Percentiles rank a stretch among this genome's conserved stretches.
phyloP scores from a whole-genome alignment of 2,329 filamentous ascomycete species.

The Karstenula rhodostoma region DNA sequence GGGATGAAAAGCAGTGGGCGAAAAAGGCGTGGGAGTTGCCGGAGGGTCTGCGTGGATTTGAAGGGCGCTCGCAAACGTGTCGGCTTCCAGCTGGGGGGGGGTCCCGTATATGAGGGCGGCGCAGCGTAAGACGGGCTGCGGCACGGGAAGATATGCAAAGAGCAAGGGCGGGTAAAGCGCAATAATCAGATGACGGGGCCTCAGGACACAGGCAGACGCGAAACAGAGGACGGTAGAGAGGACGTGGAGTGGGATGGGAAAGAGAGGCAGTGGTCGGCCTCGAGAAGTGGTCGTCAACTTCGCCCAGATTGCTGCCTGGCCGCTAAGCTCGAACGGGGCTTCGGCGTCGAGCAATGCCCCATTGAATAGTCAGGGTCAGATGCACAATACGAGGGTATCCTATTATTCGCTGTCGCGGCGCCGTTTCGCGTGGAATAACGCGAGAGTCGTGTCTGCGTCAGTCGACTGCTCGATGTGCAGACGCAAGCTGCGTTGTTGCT shows the following conservation, averaged over 20 bases:
- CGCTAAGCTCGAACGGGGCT: slow-evolving; percentile 4
- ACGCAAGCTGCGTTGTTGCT: slow-evolving; percentile 17
- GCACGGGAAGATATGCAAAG: slow-evolving; percentile 34
- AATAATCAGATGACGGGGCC: slow-evolving; percentile 37
- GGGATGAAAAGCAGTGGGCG: slow-evolving; percentile 19
- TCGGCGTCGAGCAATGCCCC: background rate
- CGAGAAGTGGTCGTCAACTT: slow-evolving; percentile 23
- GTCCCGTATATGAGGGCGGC: slow-evolving; percentile 43
- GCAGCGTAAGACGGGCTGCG: slow-evolving; percentile 41
- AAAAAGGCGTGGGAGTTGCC: slow-evolving; percentile 19
- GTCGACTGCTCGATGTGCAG: slow-evolving; percentile 12
- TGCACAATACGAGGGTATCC: slow-evolving; percentile 27
- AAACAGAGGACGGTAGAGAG: slow-evolving; percentile 24
- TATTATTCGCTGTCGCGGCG: slow-evolving; percentile 34
- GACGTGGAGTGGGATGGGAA: slow-evolving; percentile 30
- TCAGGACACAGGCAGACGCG: slow-evolving; percentile 32
- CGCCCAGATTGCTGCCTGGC: slow-evolving; percentile 31
- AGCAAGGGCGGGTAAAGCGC: slow-evolving; percentile 32
- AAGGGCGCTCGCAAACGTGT: slow-evolving; percentile 42
- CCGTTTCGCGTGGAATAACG: slow-evolving; percentile 25
- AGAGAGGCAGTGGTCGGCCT: slow-evolving; percentile 26
- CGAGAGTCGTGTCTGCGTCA: slow-evolving; percentile 19
- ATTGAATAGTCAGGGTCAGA: slow-evolving; percentile 23
- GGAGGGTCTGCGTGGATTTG: slow-evolving; percentile 14
- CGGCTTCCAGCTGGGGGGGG: slow-evolving; percentile 28